A percentile compares a stretch with the other conserved stretches of the same genome.
phyloP scores from a whole-genome alignment of 2,329 filamentous ascomycete genomes.

The Cryphonectria parasitica region DNA sequence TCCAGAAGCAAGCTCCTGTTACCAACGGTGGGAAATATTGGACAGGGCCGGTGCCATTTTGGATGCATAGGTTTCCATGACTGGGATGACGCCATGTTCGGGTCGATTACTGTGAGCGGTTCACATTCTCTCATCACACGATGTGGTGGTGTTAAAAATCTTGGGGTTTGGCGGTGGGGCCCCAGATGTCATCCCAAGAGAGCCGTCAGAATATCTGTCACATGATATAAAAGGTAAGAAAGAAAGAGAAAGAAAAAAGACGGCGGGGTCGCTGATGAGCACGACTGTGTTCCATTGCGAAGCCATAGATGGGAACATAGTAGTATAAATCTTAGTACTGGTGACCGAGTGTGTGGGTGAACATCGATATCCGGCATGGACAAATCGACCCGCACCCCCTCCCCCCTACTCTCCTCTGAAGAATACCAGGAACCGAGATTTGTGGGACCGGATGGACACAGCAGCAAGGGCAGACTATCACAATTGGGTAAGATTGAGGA shows the following conservation, averaged over 20 bases:
- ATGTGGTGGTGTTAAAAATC: not conserved
- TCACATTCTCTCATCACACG: not conserved
- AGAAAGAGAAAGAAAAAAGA: too few relatives aligned
- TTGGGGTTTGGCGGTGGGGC: not conserved
- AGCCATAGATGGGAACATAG: not conserved
- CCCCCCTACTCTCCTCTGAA: not conserved
- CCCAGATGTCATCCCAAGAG: not conserved
- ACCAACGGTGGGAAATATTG: not conserved
- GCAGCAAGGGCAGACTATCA: not conserved
- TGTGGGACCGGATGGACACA: conserved; percentile 12
- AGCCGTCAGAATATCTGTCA: not conserved
- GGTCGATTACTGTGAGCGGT: conserved; percentile 11
- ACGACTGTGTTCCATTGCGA: not conserved
- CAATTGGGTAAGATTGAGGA: conserved; percentile 3
- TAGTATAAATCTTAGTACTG: not conserved
- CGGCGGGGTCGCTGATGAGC: not conserved
- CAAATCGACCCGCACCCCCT: conserved; percentile 11
- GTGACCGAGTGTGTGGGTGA: not conserved
- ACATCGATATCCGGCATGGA: not conserved
- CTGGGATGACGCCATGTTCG: conserved; percentile 9
- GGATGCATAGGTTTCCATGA: not conserved
- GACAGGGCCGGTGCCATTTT: not conserved
- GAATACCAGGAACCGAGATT: conserved; percentile 22
- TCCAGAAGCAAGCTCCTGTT: not conserved
- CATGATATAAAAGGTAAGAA: not conserved